Conservation (phyloP, 352 stramenopile species). For the Phytophthora cactorum region DNA sequence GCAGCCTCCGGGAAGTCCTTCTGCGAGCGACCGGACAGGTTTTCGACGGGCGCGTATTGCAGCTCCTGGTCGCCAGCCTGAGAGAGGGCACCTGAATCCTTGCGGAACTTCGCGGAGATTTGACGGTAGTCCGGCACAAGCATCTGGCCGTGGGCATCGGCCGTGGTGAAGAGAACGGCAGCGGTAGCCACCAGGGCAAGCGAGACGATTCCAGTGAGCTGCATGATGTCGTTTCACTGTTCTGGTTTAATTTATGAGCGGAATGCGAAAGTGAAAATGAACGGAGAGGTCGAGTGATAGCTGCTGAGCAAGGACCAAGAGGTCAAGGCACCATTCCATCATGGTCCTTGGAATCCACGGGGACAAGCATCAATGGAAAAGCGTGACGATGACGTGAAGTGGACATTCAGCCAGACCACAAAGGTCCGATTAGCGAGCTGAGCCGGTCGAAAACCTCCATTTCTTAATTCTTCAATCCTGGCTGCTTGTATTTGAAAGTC, state of each 20-base stretch:
- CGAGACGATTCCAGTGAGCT: constrained; percentile 23
- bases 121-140: constrained; percentile 45
- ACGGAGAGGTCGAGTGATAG: background rate
- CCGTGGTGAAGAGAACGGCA: constrained; percentile 26
- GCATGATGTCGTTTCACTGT: constrained; percentile 26
- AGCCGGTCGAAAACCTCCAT: constrained; percentile 2
- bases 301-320: background rate
- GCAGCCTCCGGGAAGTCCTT: constrained; percentile 41
- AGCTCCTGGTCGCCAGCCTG: constrained; percentile 57
- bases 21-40: constrained; percentile 51
- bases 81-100: background rate
- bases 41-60: constrained; percentile 55
- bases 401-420: background rate
- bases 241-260: constrained; percentile 14
- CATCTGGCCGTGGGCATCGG: constrained; percentile 41
- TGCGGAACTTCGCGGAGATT: constrained; percentile 39
- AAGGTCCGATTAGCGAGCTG: too few species aligned
- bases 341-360: background rate
- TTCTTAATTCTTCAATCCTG: background rate
- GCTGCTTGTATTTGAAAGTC: background rate
- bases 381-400: background rate
- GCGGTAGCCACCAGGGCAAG: constrained; percentile 17
- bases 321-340: background rate
- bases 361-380: constrained; percentile 1
- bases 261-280: constrained; percentile 28